These are phyloP conservation scores for Cruciata laevipes DNA, from an alignment of 257 asterid genomes.

Conservation along the genomic window DNA sequence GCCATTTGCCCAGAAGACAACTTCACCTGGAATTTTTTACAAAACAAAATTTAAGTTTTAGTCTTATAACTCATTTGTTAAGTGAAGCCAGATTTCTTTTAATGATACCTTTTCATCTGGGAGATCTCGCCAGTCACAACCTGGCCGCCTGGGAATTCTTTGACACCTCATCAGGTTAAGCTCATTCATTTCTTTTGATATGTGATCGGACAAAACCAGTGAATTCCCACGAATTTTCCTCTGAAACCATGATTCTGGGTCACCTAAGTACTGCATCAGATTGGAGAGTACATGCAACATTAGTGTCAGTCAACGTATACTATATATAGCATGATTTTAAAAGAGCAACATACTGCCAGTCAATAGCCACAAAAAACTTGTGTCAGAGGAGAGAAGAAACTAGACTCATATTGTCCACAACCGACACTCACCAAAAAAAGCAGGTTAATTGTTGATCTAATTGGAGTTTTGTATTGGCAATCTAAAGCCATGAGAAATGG, in stretches of 20 bases:
- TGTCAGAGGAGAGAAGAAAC: background rate
- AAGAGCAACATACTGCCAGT: background rate
- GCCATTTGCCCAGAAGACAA: conserved; percentile 73
- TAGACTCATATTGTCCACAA: background rate
- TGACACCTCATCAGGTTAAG: conserved; percentile 79
- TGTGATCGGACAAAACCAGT: conserved; percentile 56
- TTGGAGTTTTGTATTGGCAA: background rate
- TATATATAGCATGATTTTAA: background rate
- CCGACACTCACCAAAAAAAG: background rate
- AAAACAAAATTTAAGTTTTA: background rate
- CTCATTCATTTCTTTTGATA: conserved; percentile 85
- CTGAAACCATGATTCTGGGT: conserved; percentile 85
- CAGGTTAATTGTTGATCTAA: background rate
- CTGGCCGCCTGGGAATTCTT: conserved; percentile 79
- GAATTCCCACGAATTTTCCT: conserved; percentile 62
- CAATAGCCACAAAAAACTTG: background rate
- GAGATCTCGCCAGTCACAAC: conserved; percentile 93
- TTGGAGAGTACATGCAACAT: conserved; percentile 9
- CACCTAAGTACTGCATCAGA: conserved; percentile 59
- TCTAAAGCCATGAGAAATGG: background rate
- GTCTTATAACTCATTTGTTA: background rate
- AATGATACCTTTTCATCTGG: conserved; percentile 74
- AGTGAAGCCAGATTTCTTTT: background rate
- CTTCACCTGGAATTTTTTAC: conserved; percentile 44
- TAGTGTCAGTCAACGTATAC: background rate